Evolutionary conservation across 352 stramenopile genomes (phyloP), one percentile per base, ranked within the genome.

Genomic region (Lagenidium giganteum): DNA sequence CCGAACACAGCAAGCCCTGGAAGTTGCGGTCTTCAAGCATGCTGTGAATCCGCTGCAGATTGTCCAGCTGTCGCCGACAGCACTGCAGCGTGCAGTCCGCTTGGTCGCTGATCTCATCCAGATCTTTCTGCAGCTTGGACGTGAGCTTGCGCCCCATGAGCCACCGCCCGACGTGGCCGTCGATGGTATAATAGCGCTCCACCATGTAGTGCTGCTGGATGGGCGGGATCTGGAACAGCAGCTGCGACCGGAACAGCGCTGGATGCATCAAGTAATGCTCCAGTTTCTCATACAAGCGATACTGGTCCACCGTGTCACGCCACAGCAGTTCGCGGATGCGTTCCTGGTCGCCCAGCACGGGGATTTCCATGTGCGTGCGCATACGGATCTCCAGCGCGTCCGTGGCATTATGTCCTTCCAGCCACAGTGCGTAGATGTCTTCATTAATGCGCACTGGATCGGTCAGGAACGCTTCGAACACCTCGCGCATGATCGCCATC

Each of bases 251-350:
- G 22, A 93, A 81, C 9, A 93, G 67, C 34, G 61, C 83, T 31
- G 82, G 82, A 47, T 90, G 77, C 54, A 81, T 74, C 18, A 92
- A 57, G 30, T 88, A 88, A 43, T 89, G 74, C 64, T 93, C 76
- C 34, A 93, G 62, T 53, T 88, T 84, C 48, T 92, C 75, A 47
- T 82, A 90, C 11, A 90, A 64, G 4, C 82, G 70, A 52, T 93
- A 93, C 46, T 93, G 75, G 57, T 91, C 79, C 37, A 88, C 74
- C 0, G 76, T 87, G 60, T 91, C 73, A 37, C 76, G 60, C 75
- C 74, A 88, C 17, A 90, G 54, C 33, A 91, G 42, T 59, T 91
- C 74, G 24, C 70, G 70, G 48, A 85, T 68, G 40, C 71, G 62
- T 7, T 58, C 52, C 33, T 74, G 53, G 54, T 76, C 68, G 28